A percentile compares a stretch with the other conserved stretches of the same genome.
These are phyloP conservation scores for Pterocarpus macrocarpus DNA, from an alignment of 306 rosid genomes.

Conservation along the genomic window DNA sequence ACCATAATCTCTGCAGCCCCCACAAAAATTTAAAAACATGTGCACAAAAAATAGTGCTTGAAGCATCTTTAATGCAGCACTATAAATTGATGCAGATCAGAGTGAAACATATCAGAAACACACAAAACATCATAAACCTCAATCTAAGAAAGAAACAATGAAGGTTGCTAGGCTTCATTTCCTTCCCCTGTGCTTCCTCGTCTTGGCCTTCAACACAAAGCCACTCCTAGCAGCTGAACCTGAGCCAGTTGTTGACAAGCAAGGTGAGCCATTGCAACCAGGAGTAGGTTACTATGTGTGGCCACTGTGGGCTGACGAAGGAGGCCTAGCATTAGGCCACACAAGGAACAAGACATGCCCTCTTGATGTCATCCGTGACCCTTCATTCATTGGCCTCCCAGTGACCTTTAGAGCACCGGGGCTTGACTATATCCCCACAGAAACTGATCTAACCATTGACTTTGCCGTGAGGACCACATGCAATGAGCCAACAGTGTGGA, in stretches of 20 bases:
- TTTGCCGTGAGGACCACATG: slow-evolving; percentile 20
- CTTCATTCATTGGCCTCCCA: slow-evolving; percentile 19
- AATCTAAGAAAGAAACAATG: slow-evolving; percentile 28
- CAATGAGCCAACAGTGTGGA: slow-evolving; percentile 46
- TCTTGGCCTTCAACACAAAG: slow-evolving; percentile 23
- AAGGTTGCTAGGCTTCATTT: slow-evolving; percentile 3
- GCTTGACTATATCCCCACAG: slow-evolving; percentile 19
- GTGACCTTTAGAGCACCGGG: slow-evolving; percentile 24
- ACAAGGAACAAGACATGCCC: slow-evolving; percentile 52
- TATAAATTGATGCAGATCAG: slow-evolving; percentile 8
- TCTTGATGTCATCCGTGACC: slow-evolving; percentile 46
- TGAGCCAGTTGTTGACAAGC: slow-evolving; percentile 50
- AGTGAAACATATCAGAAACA: background rate
- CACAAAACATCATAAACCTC: background rate
- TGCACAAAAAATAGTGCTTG: background rate
- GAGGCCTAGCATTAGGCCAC: slow-evolving; percentile 37
- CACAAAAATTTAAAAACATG: background rate
- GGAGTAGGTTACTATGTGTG: slow-evolving; percentile 46
- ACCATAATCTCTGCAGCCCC: background rate
- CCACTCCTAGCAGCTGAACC: slow-evolving; percentile 14
- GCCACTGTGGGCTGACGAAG: slow-evolving; percentile 50
- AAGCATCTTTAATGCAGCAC: background rate
- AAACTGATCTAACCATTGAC: slow-evolving; percentile 43
- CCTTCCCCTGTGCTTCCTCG: slow-evolving; percentile 33
- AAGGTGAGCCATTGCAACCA: slow-evolving; percentile 12